These are phyloP conservation scores for Lotmaria passim DNA, from an alignment of 208 protist species.

Conservation along the genomic window DNA sequence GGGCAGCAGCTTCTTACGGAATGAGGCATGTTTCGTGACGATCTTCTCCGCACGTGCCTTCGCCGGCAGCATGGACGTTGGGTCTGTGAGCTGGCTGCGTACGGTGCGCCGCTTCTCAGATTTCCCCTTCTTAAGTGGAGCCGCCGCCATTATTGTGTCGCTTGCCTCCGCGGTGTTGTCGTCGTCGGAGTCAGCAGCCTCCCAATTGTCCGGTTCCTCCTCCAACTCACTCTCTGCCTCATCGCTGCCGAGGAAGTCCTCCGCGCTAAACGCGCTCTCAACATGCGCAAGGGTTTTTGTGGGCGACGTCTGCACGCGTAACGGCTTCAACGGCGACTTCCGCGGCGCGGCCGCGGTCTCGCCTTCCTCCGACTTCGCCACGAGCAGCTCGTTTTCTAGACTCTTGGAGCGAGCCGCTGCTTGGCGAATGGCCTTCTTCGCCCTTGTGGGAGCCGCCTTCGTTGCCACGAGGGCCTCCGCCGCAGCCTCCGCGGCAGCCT, in stretches of 20 bases:
- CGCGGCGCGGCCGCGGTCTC: not conserved
- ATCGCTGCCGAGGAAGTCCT: slow-evolving; percentile 11
- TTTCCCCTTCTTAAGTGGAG: not conserved
- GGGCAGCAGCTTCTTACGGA: slow-evolving; percentile 1
- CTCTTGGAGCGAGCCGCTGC: not conserved
- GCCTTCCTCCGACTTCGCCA: not conserved
- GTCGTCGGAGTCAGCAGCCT: not conserved
- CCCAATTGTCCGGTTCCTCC: not conserved
- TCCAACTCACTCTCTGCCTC: not conserved
- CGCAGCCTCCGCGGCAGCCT: too few species aligned
- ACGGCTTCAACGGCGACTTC: not conserved
- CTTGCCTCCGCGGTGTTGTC: not conserved
- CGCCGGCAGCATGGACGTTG: slow-evolving; percentile 21
- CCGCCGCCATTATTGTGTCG: not conserved
- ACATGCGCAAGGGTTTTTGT: not conserved
- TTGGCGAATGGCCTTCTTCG: not conserved
- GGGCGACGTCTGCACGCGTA: not conserved
- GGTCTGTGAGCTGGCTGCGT: slow-evolving; percentile 20
- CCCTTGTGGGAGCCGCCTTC: not conserved
- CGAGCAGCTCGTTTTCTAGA: not conserved
- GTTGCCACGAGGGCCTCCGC: not conserved
- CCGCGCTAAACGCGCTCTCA: not conserved
- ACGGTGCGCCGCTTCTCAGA: slow-evolving; percentile 5
- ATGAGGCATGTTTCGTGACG: slow-evolving; percentile 20
- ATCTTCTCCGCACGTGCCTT: slow-evolving; percentile 22